Evolutionary conservation across 1,284 basidiomycete species (phyloP), one percentile per base, ranked within the genome.

Genomic region (Golubevia sp.): DNA sequence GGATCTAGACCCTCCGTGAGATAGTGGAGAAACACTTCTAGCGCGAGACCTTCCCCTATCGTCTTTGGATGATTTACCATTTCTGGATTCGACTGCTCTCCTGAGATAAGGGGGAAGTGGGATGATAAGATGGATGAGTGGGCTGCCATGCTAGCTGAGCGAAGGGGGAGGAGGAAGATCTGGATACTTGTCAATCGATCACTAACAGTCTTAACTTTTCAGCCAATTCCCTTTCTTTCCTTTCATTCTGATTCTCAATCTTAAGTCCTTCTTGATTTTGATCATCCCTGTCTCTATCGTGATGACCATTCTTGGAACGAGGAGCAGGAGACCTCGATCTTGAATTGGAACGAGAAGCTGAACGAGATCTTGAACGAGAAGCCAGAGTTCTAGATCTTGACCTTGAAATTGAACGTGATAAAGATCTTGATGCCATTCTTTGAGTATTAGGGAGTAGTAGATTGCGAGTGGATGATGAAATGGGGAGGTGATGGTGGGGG

Each of bases 141-240:
- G 26, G 25, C 21, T 49, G 56, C 23, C 53, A 18, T 15, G 26
- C 23, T 3, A 24, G 38, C 13, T 56, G 24, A 24, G 27, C 55
- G 18, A 38, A 21, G 18, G 38, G 25, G 27, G 24, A n/a, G n/a
- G n/a, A n/a, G 30, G 15, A 56, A 56, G 24, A n/a, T 48, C 23
- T 24, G n/a, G 21, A 23, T 18, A 23, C 55, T 44, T 44, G 11
- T 25, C 55, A 48, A 56, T 38, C 21, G 25, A 63, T 66, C 2
- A 70, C 76, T 56, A 69, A 67, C 51, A 66, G 76, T 13, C 79
- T 67, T 20, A 82, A 67, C 61, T 82, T 72, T 49, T 81, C 78
- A 24, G 75, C 74, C 5, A 82, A 66, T 58, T 79, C 73, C 48
- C 68, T 68, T 56, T 82, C 79, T 21, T 79, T 61, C 6, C 74